phyloP scores from a whole-genome alignment of 805 yeast genomes.

The Starmerella geochares region DNA sequence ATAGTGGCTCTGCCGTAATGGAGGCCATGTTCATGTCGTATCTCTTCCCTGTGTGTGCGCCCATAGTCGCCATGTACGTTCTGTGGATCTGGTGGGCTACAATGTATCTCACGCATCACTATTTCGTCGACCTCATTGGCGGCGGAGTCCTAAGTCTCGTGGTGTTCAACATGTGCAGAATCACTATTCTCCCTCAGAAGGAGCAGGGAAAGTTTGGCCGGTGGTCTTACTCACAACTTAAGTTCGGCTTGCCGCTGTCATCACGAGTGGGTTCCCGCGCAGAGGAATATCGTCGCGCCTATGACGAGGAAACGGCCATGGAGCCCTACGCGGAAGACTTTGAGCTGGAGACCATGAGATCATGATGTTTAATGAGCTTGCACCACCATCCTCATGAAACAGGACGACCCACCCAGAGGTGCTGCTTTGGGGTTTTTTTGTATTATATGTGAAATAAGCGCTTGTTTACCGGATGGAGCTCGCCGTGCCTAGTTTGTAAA shows the following conservation, averaged over 20 bases:
- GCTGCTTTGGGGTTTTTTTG: not conserved
- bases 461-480: not conserved
- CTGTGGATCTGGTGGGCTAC: slow-evolving; percentile 97
- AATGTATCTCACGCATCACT: slow-evolving; percentile 95
- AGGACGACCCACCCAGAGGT: not conserved
- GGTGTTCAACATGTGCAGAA: slow-evolving; percentile 60
- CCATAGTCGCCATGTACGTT: slow-evolving; percentile 66
- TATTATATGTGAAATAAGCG: not conserved
- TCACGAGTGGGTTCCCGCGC: not conserved
- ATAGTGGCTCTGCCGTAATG: slow-evolving; percentile 89
- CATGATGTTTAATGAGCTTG: not conserved
- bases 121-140: slow-evolving; percentile 85
- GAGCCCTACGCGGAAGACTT: slow-evolving; percentile 19
- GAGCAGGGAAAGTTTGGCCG: slow-evolving; percentile 34
- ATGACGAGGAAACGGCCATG: slow-evolving; percentile 8
- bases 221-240: slow-evolving; percentile 37
- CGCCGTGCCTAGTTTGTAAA: no score
- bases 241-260: slow-evolving; percentile 22
- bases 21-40: slow-evolving; percentile 79
- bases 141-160: slow-evolving; percentile 75
- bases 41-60: slow-evolving; percentile 61
- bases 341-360: slow-evolving; percentile 9
- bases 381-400: no score
- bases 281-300: not conserved
- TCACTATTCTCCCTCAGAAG: slow-evolving; percentile 49